Conservation (phyloP, 73 alveolate genomes). For the Urostyla sp. region DNA sequence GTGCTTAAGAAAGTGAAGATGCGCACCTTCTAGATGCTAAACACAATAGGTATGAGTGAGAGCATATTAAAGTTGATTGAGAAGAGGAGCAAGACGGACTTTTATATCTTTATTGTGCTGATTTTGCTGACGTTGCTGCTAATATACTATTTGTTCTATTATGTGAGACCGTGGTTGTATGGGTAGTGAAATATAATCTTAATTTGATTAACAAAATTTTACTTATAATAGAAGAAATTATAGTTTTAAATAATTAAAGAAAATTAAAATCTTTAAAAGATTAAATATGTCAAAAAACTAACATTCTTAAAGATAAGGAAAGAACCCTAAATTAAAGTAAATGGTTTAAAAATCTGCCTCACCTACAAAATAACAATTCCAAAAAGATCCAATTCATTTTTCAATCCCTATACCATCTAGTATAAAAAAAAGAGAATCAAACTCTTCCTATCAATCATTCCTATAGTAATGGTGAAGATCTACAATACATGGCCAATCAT, state of each 20-base stretch:
- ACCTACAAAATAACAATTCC: too few species aligned
- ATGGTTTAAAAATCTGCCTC: too few species aligned
- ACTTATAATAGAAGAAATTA: not conserved
- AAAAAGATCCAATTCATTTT: too few species aligned
- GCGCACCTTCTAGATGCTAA: constrained; percentile 39
- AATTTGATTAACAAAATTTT: not conserved
- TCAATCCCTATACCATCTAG: not conserved
- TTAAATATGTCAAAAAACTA: not conserved
- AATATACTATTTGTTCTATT: not conserved
- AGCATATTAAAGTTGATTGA: constrained; percentile 34
- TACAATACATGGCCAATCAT: too few species aligned
- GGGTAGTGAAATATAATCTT: not conserved
- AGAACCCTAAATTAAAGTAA: too few species aligned
- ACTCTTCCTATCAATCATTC: too few species aligned
- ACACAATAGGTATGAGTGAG: constrained; percentile 53
- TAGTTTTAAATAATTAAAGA: not conserved
- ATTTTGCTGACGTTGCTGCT: constrained; percentile 21
- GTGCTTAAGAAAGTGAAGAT: constrained; percentile 18
- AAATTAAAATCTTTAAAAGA: not conserved
- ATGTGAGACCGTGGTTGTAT: constrained; percentile 29
- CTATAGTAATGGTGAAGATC: too few species aligned
- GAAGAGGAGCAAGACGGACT: constrained; percentile 46
- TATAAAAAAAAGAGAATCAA: too few species aligned
- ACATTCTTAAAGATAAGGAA: not conserved
- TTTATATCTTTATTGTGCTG: constrained; percentile 16